Conservation (phyloP, 176 grass and related monocot genomes). For the Areca catechu region DNA sequence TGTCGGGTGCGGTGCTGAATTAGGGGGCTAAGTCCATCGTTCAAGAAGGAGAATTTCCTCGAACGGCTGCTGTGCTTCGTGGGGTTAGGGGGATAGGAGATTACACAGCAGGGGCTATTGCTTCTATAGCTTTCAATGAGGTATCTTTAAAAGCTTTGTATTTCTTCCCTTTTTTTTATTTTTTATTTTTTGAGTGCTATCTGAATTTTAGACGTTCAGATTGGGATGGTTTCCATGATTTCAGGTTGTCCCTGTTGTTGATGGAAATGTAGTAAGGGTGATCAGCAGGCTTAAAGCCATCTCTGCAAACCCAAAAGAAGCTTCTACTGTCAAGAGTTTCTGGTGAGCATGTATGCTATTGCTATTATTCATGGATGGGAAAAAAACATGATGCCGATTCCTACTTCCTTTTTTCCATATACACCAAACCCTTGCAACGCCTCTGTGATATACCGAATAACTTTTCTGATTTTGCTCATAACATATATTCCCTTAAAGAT, state of each 20-base stretch:
- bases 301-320: constrained; percentile 75
- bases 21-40: constrained; percentile 80
- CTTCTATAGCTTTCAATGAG: constrained; percentile 93
- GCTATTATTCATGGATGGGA: no score
- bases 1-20: background rate
- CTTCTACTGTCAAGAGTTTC: constrained; percentile 62
- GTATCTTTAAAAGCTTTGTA: constrained; percentile 11
- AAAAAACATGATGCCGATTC: no score
- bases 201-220: background rate
- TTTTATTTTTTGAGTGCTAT: background rate
- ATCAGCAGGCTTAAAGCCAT: constrained; percentile 77
- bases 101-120: constrained; percentile 87
- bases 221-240: constrained; percentile 4
- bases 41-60: constrained; percentile 45
- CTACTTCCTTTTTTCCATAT: no score
- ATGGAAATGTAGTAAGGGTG: constrained; percentile 86
- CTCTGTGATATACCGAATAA: no score
- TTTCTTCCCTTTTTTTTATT: background rate
- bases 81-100: constrained; percentile 73
- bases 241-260: constrained; percentile 70
- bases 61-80: constrained; percentile 48
- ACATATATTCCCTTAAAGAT: no score
- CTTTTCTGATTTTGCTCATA: no score
- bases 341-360: constrained; percentile 30
- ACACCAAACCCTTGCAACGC: no score